Evolutionary conservation across 2,329 filamentous ascomycete species (phyloP), one percentile per base, ranked within the genome.

Genomic region (Sporothrix phasma): DNA sequence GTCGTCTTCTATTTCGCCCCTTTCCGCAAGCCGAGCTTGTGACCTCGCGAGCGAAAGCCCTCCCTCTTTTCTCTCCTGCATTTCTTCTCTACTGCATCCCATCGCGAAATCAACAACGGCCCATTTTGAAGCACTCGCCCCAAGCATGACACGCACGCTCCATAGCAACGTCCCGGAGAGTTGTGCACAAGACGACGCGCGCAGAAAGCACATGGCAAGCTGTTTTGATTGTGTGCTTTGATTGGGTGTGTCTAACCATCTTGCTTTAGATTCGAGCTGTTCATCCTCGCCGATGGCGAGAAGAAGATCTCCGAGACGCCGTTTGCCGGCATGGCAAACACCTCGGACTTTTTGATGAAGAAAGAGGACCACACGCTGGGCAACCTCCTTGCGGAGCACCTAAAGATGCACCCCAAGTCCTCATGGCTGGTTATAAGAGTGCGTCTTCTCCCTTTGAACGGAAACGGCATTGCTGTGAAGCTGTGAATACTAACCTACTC

Each of bases 331-430:
- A 92, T 96, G 74, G 90, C 93, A 24, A 96, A 96, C 74, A 92
- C 90, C n/a, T 89, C 91, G 10, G 89, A 97, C 76, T 99, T 99
- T 79, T 86, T 90, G 65, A 87, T 99, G 77, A 90, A 91, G 77
- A 97, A 97, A 76, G 94, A 99, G 76, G 94, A 99, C 71, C 93
- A 97, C 77, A 97, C 93, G 1, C 84, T 99, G 29, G 94, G 88
- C 70, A 97, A 99, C 75, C 82, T 99, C 64, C 83, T 99, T 64
- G 84, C 88, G 56, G 87, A 90, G 72, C 90, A 93, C 71, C 88
- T 99, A 64, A 87, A 94, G 78, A 87, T 89, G 74, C 88, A 90
- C 71, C 84, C 86, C 19, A 88, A 95, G 89, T 99, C 70, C 80
- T 88, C 70, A 96, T 97, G 81, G 87, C 92, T 66, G 94, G 89